phyloP scores from a whole-genome alignment of 768 basidiomycete species.

The Mycena rebaudengoi region DNA sequence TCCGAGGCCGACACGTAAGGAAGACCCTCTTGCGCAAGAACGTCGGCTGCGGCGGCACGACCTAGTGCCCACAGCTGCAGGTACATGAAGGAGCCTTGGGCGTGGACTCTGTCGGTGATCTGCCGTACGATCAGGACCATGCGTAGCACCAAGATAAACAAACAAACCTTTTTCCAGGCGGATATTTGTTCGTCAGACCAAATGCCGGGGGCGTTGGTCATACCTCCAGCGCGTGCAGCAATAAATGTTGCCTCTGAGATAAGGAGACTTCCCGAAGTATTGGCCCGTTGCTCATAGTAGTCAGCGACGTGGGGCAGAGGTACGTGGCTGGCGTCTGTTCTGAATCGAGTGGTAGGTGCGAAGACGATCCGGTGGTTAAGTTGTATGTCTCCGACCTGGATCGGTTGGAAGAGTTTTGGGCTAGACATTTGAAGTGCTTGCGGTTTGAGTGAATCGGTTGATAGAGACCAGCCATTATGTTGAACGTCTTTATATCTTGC shows the following conservation, averaged over 20 bases:
- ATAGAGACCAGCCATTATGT: no score
- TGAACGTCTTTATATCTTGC: no score
- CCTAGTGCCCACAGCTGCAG: constrained; percentile 61
- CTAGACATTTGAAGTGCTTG: neutral
- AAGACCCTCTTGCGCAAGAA: constrained; percentile 37
- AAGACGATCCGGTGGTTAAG: constrained; percentile 57
- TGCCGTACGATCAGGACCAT: neutral
- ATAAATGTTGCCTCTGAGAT: constrained; percentile 51
- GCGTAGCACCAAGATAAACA: neutral
- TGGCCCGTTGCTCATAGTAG: constrained; percentile 36
- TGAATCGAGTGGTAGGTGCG: constrained; percentile 55
- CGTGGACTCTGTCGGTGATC: constrained; percentile 24
- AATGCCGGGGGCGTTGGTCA: constrained; percentile 46
- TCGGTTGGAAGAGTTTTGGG: constrained; percentile 46
- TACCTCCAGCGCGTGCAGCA: constrained; percentile 39
- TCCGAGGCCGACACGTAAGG: constrained; percentile 38
- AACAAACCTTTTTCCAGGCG: constrained; percentile 52
- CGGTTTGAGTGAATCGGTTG: no score
- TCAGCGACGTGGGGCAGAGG: constrained; percentile 38
- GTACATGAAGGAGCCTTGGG: constrained; percentile 44
- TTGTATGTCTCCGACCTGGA: constrained; percentile 42
- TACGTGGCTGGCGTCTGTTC: constrained; percentile 43
- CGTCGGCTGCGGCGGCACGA: constrained; percentile 33
- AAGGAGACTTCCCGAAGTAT: constrained; percentile 39
- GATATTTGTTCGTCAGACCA: constrained; percentile 52